phyloP scores from a whole-genome alignment of 306 rosid genomes.

The Parietaria judaica region DNA sequence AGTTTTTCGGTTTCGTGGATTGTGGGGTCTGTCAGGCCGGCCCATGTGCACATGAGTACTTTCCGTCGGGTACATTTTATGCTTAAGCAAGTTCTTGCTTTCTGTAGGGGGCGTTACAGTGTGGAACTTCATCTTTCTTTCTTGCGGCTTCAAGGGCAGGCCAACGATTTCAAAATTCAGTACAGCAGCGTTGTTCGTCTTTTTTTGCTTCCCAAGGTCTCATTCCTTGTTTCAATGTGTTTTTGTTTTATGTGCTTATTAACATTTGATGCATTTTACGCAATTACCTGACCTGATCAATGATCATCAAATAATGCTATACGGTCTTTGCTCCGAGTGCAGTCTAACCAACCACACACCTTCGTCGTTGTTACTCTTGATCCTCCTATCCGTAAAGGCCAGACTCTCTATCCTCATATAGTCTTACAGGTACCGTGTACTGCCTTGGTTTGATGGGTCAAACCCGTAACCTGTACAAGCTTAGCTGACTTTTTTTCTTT shows the following conservation, averaged over 20 bases:
- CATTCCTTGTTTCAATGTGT: conserved; percentile 8
- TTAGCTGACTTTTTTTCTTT: conserved; percentile 6
- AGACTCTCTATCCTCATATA: conserved; percentile 94
- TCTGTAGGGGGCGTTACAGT: conserved; percentile 87
- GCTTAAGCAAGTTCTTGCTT: conserved; percentile 24
- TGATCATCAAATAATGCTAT: conserved; percentile 16
- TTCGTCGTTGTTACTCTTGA: conserved; percentile 88
- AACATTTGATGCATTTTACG: conserved; percentile 2
- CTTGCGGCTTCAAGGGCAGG: conserved; percentile 91
- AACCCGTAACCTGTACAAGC: neutral
- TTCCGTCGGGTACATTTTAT: neutral
- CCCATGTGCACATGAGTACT: neutral
- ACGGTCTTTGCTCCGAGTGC: conserved; percentile 19
- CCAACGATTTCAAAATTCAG: conserved; percentile 97
- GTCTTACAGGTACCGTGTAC: conserved; percentile 79
- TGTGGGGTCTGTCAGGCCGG: too few species aligned
- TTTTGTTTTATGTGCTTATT: neutral
- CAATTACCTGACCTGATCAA: neutral
- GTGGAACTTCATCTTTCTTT: conserved; percentile 95
- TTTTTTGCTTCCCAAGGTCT: conserved; percentile 96
- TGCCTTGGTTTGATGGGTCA: conserved; percentile 9
- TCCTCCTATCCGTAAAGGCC: conserved; percentile 98
- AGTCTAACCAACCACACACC: conserved; percentile 98
- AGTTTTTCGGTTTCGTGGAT: too few species aligned
- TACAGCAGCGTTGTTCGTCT: conserved; percentile 94